phyloP scores from a whole-genome alignment of 1,284 basidiomycete genomes.

The Melanopsichium pennsylvanicum region DNA sequence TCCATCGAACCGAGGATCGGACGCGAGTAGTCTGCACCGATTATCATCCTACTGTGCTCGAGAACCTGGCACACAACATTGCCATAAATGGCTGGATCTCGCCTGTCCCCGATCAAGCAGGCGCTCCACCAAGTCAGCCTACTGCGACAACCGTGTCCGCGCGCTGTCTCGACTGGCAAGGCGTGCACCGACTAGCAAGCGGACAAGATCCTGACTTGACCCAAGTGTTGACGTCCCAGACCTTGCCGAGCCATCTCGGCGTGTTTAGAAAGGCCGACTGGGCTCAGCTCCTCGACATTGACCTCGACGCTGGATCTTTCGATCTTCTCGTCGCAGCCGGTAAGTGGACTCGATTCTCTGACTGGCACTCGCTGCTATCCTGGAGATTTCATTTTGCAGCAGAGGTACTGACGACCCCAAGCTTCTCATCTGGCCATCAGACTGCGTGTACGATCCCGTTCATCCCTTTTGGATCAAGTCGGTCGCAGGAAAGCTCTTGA shows the following conservation, averaged over 20 bases:
- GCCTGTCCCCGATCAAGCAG: neutral
- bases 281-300: constrained; percentile 5
- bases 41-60: constrained; percentile 55
- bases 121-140: neutral
- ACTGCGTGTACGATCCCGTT: constrained; percentile 59
- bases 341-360: too few relatives aligned
- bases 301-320: constrained; percentile 10
- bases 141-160: constrained; percentile 6
- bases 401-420: too few relatives aligned
- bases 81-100: constrained; percentile 28
- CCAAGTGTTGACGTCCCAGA: constrained; percentile 44
- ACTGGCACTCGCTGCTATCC: too few relatives aligned
- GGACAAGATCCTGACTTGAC: neutral
- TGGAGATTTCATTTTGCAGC: too few relatives aligned
- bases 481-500: constrained; percentile 49
- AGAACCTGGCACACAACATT: constrained; percentile 50
- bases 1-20: neutral
- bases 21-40: constrained; percentile 47
- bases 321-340: constrained; percentile 55
- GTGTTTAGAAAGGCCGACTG: neutral
- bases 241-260: constrained; percentile 24
- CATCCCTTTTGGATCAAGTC: constrained; percentile 59
- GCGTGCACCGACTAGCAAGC: constrained; percentile 16
- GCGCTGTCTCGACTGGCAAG: constrained; percentile 56
- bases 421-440: constrained; percentile 1